Evolutionary conservation across 2,329 filamentous ascomycete species (phyloP), one percentile per base, ranked within the genome.

Genomic region (Macroventuria anomochaeta): DNA sequence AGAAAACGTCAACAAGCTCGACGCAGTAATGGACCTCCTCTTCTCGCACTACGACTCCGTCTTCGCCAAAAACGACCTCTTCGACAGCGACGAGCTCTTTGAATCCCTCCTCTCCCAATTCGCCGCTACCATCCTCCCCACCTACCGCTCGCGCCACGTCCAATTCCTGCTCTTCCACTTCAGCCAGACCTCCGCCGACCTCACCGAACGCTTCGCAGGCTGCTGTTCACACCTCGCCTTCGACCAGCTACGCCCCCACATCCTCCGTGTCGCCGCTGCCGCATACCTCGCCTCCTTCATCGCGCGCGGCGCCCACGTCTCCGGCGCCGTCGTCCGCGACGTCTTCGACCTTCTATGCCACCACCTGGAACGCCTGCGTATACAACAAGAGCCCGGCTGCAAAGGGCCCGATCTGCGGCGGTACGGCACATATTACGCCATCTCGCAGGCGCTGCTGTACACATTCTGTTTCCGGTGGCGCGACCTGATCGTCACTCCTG

Each of bases 391-490:
- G 70, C 79, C 83, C 5, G 79, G 82, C 25, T 96, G 92, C 71
- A 87, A 86, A 13, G 92, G 91, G 3, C 95, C 95, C 0, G 92
- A 99, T 72, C 83, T 96, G 51, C 87, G 88, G 58, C 87, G 89
- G 39, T 96, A 93, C 70, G 86, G 87, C 40, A 85, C 89, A 12
- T 96, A 96, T 76, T 97, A 97, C 73, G 87, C 90, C 15, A 86
- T 92, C 40, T 86, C 89, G n/a, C 93, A 97, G 74, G 92, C 92
- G 1, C 81, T 96, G 2, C 83, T 97, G 20, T 97, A 97, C 78
- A 93, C 96, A 54, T 97, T 96, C 76, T 99, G 95, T 79, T 99
- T 99, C 80, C 88, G 95, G 49, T 99, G 95, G 95, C 88, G 91
- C 57, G 93, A 97, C 68, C 81, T 99, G 39, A 88, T 91, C 50